Evolutionary conservation across 331 rosid species (phyloP), one percentile per base, ranked within the genome.

Genomic region (Malus hybrid): DNA sequence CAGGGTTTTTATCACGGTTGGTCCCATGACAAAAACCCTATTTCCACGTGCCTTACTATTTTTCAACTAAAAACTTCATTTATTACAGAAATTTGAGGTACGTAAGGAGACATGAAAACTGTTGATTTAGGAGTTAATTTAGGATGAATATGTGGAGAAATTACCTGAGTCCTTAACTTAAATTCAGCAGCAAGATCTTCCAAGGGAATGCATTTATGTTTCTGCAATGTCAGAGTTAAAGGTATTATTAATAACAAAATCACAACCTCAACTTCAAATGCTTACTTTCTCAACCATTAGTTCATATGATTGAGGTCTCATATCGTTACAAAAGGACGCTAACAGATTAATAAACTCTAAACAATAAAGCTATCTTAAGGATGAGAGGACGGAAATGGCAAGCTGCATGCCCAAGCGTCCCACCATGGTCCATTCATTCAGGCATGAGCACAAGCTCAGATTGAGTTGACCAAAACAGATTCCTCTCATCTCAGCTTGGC

Each of bases 111-210:
- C 31, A 67, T 33, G 70, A 19, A 19, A 34, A 54, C 19, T 54
- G 65, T 54, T 70, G 6, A 70, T 54, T 52, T 10, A 3, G 3
- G 33, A 29, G 50, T 7, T 36, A 7, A 74, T 77, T 76, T 52
- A 69, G 67, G 56, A 60, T 77, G 1, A 80, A 59, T 19, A 39
- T 68, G 28, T 15, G 5, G 4, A 27, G 44, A 65, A 52, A 74
- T 72, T 89, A 94, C 99, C 97, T 94, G 99, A 28, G 99, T 94
- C 59, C 97, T 85, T 52, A 94, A 77, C 70, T 87, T 90, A 72
- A 92, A 92, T 77, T 94, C 99, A 60, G 97, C 96, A 80, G 99
- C 99, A 80, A 94, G 92, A 76, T 94, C 97, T 85, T 94, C 99
- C 70, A 94, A 86, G 67, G 92, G 97, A 77, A 94, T 89, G 78